Evolutionary conservation across 306 rosid genomes (phyloP).

Genomic region (Cucumis melo): DNA sequence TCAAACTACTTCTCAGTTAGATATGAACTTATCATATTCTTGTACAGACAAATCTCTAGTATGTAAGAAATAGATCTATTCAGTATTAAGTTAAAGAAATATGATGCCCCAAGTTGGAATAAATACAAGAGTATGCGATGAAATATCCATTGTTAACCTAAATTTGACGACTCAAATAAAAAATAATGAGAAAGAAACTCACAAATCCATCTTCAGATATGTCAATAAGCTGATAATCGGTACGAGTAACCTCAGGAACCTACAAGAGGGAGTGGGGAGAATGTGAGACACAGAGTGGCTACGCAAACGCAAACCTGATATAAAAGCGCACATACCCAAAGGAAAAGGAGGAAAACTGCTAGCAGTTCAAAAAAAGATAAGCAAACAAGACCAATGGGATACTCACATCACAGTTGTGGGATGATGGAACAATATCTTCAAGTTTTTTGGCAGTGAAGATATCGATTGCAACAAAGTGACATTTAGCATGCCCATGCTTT

Average conservation of each 20-base stretch:
- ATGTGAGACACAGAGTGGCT: not conserved
- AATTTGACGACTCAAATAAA: not conserved
- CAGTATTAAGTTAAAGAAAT: not conserved
- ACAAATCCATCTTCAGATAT: slow-evolving; percentile 84
- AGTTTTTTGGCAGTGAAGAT: slow-evolving; percentile 68
- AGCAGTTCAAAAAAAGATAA: not conserved
- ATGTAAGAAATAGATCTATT: not conserved
- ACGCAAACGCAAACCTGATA: not conserved
- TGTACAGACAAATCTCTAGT: not conserved
- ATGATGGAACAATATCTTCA: slow-evolving; percentile 82
- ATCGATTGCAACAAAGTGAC: slow-evolving; percentile 79
- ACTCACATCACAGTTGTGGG: slow-evolving; percentile 77
- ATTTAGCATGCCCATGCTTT: slow-evolving; percentile 80
- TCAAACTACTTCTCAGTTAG: not conserved
- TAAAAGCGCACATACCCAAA: not conserved
- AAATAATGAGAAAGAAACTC: slow-evolving; percentile 7
- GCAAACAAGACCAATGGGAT: not conserved
- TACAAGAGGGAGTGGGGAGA: slow-evolving; percentile 3
- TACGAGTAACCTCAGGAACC: slow-evolving; percentile 82
- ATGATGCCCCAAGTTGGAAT: not conserved
- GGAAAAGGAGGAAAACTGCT: not conserved
- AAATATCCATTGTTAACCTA: not conserved
- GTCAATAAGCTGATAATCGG: slow-evolving; percentile 76
- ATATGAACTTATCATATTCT: not conserved
- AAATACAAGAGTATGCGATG: not conserved